A percentile compares a stretch with the other conserved stretches of the same genome.
These are phyloP conservation scores for Elsinoe necatrix DNA, from an alignment of 2,329 filamentous ascomycete genomes.

Conservation along the genomic window DNA sequence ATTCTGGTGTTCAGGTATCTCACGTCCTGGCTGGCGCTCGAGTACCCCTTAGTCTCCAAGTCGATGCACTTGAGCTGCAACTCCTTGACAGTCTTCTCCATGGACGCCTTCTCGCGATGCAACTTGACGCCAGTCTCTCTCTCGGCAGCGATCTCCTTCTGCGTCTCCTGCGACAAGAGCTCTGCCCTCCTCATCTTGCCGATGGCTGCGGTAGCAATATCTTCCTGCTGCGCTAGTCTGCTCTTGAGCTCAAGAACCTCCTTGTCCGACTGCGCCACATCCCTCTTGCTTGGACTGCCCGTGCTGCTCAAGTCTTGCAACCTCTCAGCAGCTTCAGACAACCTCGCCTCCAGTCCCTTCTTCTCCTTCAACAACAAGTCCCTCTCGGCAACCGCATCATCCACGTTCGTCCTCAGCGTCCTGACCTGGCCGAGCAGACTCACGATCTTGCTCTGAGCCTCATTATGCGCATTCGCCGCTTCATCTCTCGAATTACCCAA, in stretches of 20 bases:
- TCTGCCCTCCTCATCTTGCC: conserved; percentile 97
- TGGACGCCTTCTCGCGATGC: conserved; percentile 77
- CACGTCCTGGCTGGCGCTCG: conserved; percentile 86
- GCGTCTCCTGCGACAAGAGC: conserved; percentile 75
- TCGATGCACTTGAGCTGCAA: conserved; percentile 84
- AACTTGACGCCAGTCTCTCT: conserved; percentile 72
- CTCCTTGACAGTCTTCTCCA: conserved; percentile 88
- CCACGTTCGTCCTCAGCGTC: conserved; percentile 69
- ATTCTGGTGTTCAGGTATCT: conserved; percentile 90
- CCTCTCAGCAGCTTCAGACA: conserved; percentile 79
- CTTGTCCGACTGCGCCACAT: conserved; percentile 79
- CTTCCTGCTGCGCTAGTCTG: conserved; percentile 81
- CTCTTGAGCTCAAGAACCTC: conserved; percentile 86
- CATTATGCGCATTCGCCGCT: conserved; percentile 84
- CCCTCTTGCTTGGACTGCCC: conserved; percentile 77
- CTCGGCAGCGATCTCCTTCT: conserved; percentile 83
- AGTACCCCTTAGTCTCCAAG: conserved; percentile 94
- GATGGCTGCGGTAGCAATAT: conserved; percentile 81
- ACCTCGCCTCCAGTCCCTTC: conserved; percentile 72
- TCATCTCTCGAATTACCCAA: conserved; percentile 88
- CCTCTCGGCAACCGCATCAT: conserved; percentile 77
- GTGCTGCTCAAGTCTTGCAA: conserved; percentile 73
- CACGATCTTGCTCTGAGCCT: conserved; percentile 88
- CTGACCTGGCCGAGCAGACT: conserved; percentile 84
- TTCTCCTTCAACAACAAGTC: conserved; percentile 83